These are phyloP conservation scores for Aurantiochytrium sp. DNA, from an alignment of 108 stramenopile species.

Conservation along the genomic window DNA sequence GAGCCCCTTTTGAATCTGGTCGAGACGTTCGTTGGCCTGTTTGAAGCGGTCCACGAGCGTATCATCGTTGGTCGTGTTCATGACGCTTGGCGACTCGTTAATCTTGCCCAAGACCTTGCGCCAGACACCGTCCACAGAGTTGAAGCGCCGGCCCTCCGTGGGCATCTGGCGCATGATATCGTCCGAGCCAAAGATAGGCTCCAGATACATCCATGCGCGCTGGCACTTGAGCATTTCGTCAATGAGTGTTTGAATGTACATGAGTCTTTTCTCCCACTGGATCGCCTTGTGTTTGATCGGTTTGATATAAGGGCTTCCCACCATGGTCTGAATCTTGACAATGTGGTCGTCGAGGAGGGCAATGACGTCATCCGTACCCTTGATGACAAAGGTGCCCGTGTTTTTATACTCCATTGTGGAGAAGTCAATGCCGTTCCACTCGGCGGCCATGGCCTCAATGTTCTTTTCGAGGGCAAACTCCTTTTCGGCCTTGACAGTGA, in stretches of 20 bases:
- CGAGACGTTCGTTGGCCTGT: conserved; percentile 55
- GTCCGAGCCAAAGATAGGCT: conserved; percentile 60
- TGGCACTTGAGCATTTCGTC: conserved; percentile 58
- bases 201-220: conserved; percentile 61
- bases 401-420: conserved; percentile 60
- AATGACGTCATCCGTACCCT: conserved; percentile 60
- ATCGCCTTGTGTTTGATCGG: conserved; percentile 47
- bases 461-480: conserved; percentile 48
- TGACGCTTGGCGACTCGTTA: conserved; percentile 47
- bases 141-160: conserved; percentile 56
- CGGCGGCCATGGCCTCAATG: conserved; percentile 49
- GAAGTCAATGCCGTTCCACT: conserved; percentile 51
- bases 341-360: conserved; percentile 61
- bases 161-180: conserved; percentile 66
- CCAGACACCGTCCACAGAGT: conserved; percentile 54
- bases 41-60: conserved; percentile 47
- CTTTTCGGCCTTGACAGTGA: conserved; percentile 59
- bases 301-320: conserved; percentile 54
- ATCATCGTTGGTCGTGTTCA: conserved; percentile 47
- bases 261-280: conserved; percentile 49
- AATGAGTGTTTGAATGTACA: conserved; percentile 49
- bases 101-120: conserved; percentile 48
- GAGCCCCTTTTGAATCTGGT: conserved; percentile 57
- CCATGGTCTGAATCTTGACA: conserved; percentile 66
- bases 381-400: conserved; percentile 51